phyloP scores from a whole-genome alignment of 169 alveolate species.

The Besnoitia besnoiti region DNA sequence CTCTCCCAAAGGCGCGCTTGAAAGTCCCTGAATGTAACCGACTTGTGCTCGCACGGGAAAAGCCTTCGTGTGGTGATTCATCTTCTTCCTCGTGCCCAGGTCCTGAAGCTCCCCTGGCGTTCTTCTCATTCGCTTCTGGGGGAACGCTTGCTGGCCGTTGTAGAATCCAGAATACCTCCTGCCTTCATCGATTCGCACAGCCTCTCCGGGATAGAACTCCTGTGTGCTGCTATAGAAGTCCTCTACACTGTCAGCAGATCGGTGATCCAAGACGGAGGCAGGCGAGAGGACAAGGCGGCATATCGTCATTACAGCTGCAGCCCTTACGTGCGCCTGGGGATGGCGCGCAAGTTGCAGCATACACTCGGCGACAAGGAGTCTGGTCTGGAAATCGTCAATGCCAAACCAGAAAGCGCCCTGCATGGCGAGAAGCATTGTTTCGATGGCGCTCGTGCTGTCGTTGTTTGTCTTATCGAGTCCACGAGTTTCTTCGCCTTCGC shows the following conservation, averaged over 20 bases:
- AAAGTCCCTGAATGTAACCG: background rate
- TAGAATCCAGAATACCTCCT: background rate
- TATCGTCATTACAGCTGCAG: background rate
- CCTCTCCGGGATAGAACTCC: background rate
- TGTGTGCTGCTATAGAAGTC: background rate
- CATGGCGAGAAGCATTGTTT: conserved; percentile 17
- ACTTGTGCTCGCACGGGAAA: background rate
- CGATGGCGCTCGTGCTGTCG: background rate
- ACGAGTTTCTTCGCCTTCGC: background rate
- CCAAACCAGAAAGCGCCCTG: conserved; percentile 21
- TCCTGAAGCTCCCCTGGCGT: background rate
- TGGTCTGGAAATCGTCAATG: background rate
- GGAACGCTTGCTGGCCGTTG: background rate
- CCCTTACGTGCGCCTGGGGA: conserved; percentile 7
- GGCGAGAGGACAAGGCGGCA: conserved; percentile 40
- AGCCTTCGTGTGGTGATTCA: background rate
- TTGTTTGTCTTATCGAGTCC: background rate
- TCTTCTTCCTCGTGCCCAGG: background rate
- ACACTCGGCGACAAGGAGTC: conserved; percentile 12
- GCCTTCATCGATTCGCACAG: background rate
- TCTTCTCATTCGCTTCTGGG: background rate
- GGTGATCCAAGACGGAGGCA: background rate
- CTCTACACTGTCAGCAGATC: background rate
- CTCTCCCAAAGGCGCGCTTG: background rate
- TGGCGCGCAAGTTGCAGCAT: background rate